Conservation (phyloP, 768 basidiomycete species). For the Suillus spraguei region DNA sequence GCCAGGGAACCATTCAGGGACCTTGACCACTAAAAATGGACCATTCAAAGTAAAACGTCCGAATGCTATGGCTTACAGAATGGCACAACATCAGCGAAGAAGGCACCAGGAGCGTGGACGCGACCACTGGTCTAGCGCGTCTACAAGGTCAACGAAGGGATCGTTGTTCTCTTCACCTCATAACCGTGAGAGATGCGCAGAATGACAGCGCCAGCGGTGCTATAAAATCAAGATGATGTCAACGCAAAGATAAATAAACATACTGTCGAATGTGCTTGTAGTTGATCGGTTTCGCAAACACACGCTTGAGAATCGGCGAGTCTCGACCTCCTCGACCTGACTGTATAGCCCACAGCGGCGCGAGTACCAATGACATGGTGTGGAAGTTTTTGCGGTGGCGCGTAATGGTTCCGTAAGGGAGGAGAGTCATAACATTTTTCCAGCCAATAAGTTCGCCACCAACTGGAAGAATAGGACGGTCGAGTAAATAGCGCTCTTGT, state of each 20-base stretch:
- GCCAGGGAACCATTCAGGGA: conserved; percentile 63
- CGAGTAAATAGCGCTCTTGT: conserved; percentile 69
- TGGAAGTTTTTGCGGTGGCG: conserved; percentile 43
- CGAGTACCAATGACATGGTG: conserved; percentile 44
- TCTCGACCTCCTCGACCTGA: conserved; percentile 41
- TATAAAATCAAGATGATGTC: conserved; percentile 19
- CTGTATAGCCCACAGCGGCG: conserved; percentile 36
- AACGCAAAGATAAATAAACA: conserved; percentile 12
- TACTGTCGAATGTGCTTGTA: conserved; percentile 46
- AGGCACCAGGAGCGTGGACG: conserved; percentile 48
- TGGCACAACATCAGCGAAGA: conserved; percentile 57
- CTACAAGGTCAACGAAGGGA: conserved; percentile 52
- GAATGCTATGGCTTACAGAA: conserved; percentile 27
- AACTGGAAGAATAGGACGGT: conserved; percentile 53
- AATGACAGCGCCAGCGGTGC: conserved; percentile 55
- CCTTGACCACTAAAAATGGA: conserved; percentile 39
- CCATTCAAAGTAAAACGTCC: not conserved
- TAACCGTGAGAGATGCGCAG: conserved; percentile 58
- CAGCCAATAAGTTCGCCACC: conserved; percentile 37
- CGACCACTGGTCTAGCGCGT: conserved; percentile 55
- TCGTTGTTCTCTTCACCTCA: conserved; percentile 52
- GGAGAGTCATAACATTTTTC: conserved; percentile 37
- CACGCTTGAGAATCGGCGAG: conserved; percentile 43
- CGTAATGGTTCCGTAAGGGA: conserved; percentile 47
- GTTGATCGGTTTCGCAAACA: conserved; percentile 40